Evolutionary conservation across 1,284 basidiomycete genomes (phyloP).

Genomic region (Papiliotrema flavescens): DNA sequence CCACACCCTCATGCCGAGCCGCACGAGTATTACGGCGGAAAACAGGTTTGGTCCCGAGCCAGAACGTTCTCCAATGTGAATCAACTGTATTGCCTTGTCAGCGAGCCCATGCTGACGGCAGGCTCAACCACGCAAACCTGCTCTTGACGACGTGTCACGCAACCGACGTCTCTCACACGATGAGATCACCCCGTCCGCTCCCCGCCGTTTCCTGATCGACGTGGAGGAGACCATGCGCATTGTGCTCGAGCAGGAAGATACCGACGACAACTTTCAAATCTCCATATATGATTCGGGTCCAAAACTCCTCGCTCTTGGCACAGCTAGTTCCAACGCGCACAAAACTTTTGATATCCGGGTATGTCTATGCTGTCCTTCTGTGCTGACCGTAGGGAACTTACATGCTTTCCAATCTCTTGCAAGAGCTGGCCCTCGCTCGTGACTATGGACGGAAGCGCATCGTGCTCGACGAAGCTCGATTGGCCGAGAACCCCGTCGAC

Average conservation of each 20-base stretch:
- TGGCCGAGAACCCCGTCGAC: constrained; percentile 96
- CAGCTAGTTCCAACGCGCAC: constrained; percentile 95
- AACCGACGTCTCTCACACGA: constrained; percentile 75
- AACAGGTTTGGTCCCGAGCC: constrained; percentile 68
- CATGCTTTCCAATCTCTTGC: constrained; percentile 98
- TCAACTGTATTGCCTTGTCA: constrained; percentile 1
- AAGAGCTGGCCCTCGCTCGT: constrained; percentile 94
- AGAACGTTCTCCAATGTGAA: constrained; percentile 79
- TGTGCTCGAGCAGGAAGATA: constrained; percentile 96
- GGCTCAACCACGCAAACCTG: constrained; percentile 50
- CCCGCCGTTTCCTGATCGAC: constrained; percentile 86
- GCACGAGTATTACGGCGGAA: constrained; percentile 74
- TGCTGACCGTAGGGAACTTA: constrained; percentile 71
- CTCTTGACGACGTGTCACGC: constrained; percentile 68
- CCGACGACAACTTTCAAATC: constrained; percentile 78
- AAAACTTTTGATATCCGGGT: constrained; percentile 93
- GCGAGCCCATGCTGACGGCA: too few relatives aligned
- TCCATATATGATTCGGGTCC: constrained; percentile 95
- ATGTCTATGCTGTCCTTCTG: constrained; percentile 39
- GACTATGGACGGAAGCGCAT: constrained; percentile 94
- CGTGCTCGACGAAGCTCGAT: constrained; percentile 91
- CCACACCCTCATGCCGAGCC: constrained; percentile 63
- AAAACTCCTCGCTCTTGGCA: constrained; percentile 92
- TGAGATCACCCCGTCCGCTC: constrained; percentile 50
- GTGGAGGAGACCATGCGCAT: constrained; percentile 98